Percentiles rank a stretch among this genome's conserved stretches.
phyloP scores from a whole-genome alignment of 2,329 filamentous ascomycete species.

The Nemania sp. region DNA sequence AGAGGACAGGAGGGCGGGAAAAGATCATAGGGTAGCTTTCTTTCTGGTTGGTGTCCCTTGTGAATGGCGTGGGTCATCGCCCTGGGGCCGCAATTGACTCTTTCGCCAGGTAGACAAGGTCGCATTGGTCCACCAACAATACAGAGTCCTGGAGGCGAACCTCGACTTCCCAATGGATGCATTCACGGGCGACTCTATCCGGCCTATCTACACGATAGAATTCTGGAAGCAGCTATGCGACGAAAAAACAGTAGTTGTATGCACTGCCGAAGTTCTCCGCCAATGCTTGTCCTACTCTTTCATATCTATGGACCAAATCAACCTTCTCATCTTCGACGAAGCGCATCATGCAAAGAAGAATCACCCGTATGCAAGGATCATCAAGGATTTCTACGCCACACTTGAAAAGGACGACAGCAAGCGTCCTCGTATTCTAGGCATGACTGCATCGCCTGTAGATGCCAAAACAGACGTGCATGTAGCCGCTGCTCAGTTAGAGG shows the following conservation, averaged over 20 bases:
- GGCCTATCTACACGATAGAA: conserved; percentile 45
- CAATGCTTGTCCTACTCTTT: conserved; percentile 80
- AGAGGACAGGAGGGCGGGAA: conserved; percentile 65
- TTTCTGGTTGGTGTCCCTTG: conserved; percentile 67
- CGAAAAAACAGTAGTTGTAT: conserved; percentile 83
- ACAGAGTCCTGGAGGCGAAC: conserved; percentile 79
- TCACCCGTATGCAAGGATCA: conserved; percentile 86
- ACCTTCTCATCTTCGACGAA: conserved; percentile 92
- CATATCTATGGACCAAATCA: conserved; percentile 80
- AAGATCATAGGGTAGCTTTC: conserved; percentile 71
- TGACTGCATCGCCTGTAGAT: conserved; percentile 96
- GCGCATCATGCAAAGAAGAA: conserved; percentile 95
- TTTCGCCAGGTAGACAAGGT: conserved; percentile 75
- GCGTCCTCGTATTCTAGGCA: conserved; percentile 83
- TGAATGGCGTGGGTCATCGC: background rate
- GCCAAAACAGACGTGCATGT: conserved; percentile 72
- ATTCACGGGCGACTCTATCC: conserved; percentile 72
- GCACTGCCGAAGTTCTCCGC: conserved; percentile 85
- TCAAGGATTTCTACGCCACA: conserved; percentile 78
- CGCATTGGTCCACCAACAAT: conserved; percentile 87
- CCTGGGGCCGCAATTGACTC: conserved; percentile 10
- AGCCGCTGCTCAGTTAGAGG: conserved; percentile 75
- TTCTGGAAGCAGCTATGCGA: conserved; percentile 59
- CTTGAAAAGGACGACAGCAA: conserved; percentile 48
- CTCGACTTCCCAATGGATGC: conserved; percentile 75